Percentiles rank a stretch among this genome's conserved stretches.
Evolutionary conservation across 2,329 filamentous ascomycete genomes (phyloP).

Genomic region (Nigrograna mackinnonii): DNA sequence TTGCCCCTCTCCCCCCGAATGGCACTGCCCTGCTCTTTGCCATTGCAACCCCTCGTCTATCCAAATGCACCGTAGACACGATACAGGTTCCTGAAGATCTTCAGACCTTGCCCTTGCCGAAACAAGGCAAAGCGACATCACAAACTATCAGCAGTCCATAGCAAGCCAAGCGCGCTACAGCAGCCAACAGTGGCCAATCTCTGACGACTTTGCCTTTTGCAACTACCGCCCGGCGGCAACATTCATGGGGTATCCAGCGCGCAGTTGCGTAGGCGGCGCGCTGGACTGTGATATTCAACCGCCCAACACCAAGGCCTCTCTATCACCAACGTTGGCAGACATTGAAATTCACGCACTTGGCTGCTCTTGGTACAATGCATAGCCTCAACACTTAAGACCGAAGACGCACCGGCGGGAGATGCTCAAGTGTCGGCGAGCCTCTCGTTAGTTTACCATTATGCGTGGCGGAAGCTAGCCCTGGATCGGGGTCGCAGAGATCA

Average conservation of each 20-base stretch:
- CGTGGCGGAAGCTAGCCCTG: too few species aligned
- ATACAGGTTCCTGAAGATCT: conserved; percentile 9
- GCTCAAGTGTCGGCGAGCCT: neutral
- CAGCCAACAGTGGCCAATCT: neutral
- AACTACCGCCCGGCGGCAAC: conserved; percentile 3
- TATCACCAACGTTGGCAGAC: neutral
- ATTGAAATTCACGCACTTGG: conserved; percentile 2
- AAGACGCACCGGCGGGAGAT: conserved; percentile 1
- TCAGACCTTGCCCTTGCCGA: conserved; percentile 2
- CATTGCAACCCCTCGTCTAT: neutral
- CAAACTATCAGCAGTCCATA: neutral
- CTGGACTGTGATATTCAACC: conserved; percentile 1
- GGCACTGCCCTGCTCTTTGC: too few species aligned
- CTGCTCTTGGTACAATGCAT: conserved; percentile 10
- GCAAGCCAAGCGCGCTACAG: conserved; percentile 5
- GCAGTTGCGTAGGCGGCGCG: conserved; percentile 1
- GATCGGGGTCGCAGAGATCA: too few species aligned
- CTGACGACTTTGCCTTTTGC: neutral
- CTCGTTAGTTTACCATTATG: too few species aligned
- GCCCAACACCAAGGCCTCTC: conserved; percentile 10
- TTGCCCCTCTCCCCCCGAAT: too few species aligned
- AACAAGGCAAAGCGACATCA: conserved; percentile 1
- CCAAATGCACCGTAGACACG: too few species aligned
- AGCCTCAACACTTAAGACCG: conserved; percentile 7
- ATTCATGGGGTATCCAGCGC: neutral